phyloP scores from a whole-genome alignment of 2,329 filamentous ascomycete species.

The Talaromyces sp. region DNA sequence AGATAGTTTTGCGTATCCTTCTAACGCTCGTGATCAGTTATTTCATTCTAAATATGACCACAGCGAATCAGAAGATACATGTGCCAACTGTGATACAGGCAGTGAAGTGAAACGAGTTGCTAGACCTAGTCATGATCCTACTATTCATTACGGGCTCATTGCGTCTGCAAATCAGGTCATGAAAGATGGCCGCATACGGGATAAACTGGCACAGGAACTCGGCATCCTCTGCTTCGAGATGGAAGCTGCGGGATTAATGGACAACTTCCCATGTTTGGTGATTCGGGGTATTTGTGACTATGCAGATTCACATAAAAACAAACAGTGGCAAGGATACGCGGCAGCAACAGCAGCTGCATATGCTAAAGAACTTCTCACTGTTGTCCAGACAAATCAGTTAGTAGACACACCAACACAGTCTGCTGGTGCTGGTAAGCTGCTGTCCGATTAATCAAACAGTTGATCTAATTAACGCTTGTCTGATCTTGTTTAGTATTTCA shows the following conservation, averaged over 20 bases:
- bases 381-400: neutral
- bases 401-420: neutral
- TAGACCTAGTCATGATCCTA: neutral
- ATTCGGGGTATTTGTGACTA: conserved; percentile 10
- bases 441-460: neutral
- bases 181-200: neutral
- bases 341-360: conserved; percentile 8
- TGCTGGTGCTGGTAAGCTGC: neutral
- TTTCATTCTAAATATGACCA: neutral
- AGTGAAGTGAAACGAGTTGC: neutral
- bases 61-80: neutral
- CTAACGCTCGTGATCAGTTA: neutral
- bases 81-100: neutral
- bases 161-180: neutral
- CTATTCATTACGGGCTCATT: neutral
- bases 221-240: conserved; percentile 5
- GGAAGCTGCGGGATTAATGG: conserved; percentile 5
- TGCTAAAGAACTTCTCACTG: conserved; percentile 8
- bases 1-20: neutral
- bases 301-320: conserved; percentile 10
- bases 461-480: neutral
- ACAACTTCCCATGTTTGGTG: conserved; percentile 10
- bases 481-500: neutral
- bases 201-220: conserved; percentile 2
- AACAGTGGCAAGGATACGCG: conserved; percentile 8